Evolutionary conservation across 768 basidiomycete species (phyloP), one percentile per base, ranked within the genome.

Genomic region (Lactarius vividus): DNA sequence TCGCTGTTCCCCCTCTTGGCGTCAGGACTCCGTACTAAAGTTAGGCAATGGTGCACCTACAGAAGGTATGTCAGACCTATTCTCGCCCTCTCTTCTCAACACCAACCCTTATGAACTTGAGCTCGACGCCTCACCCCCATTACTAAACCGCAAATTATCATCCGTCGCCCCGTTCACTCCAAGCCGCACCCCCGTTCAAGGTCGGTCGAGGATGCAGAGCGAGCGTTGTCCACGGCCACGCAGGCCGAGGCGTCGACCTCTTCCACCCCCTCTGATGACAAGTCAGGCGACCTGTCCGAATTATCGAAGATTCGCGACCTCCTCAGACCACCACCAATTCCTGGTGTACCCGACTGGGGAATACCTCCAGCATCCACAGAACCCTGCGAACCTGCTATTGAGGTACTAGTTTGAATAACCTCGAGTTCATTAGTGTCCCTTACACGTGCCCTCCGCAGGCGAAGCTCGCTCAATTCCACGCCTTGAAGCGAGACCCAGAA

Each of bases 401-500:
- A 85, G 71, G 92, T 90, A 68, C 13, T 80, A 72, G 4, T 11
- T 33, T 13, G 4, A 46, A 33, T 10, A 2, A 16, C 52, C 28
- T n/a, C 16, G 28, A 20, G 35, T 16, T 42, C 16, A 26, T 42
- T 42, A 23, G 15, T 39, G 20, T 57, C n/a, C 23, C 63, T 66
- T 8, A 52, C 10, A 54, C 23, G 16, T 46, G 53, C 18, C 15
- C 42, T 6, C 16, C 63, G 35, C 49, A 96, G 95, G 80, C 86
- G 0, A 98, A 97, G 75, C 83, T 97, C 28, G 78, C 83, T 0
- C 86, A 90, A 59, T 98, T 97, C 71, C 83, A 88, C 63, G 72
- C 81, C 0, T 81, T 98, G 56, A 93, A 94, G 74, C 76, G 79
- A 33, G 83, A 88, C 71, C 73, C 84, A 11, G 66, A 67, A 1